Base-by-base conservation (phyloP, 441 rosid species). In the Manihot esculenta region DNA sequence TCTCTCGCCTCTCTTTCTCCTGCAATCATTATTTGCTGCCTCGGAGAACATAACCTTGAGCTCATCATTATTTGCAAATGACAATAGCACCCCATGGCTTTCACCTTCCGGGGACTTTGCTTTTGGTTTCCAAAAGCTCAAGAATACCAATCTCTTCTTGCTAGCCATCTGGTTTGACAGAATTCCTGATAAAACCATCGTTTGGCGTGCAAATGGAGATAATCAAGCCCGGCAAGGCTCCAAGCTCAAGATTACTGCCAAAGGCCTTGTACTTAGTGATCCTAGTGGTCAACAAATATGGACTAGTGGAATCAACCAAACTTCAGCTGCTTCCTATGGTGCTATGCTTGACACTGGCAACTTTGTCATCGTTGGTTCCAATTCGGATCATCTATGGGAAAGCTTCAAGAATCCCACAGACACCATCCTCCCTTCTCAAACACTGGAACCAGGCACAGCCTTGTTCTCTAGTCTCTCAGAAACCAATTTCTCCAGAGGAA, bases 21-120 rank as follows among this genome's bases (percentile, higher is more conserved):
- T 27, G 7, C 48, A 23, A 1, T 50, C 51, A 9, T 17, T 21
- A 9, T 17, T 21, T 63, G 63, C 38, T 14, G 23, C 77, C 35
- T 17, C 44, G n/a, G 49, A 13, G 17, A 69, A 51, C 17, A 38
- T 72, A 65, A 18, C 33, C 24, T 1, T 44, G n/a, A 44, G 56
- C 21, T 66, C 70, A 17, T 61, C 76, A 45, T 27, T 77, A 6
- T 18, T 76, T 23, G 54, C 74, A 12, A 42, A 14, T 0, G 66
- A 30, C 13, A 64, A 64, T 17, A 18, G 26, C 63, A 17, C 38
- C 4, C 2, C 51, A 2, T 74, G 77, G 77, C 35, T 42, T 12
- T 74, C 77, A 11, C 72, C 72, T 5, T 68, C 72, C 0, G 58
- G 66, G 61, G 77, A 74, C 10, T 74, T 74, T 17, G 68, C 57